phyloP scores from a whole-genome alignment of 1,139 yeast species.

The Kodamaea sp. region DNA sequence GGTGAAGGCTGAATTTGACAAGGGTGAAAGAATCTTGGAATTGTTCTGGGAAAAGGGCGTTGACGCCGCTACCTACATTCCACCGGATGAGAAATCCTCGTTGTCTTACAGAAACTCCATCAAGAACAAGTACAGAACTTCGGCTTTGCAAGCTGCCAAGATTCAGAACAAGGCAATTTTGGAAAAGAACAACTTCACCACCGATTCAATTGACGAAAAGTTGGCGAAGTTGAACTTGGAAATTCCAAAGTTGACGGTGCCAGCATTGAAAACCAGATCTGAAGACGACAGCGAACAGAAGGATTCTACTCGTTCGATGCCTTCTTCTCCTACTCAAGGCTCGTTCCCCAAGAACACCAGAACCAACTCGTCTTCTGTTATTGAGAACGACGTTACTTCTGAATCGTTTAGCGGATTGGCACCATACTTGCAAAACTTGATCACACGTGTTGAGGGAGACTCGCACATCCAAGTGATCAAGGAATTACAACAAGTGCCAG shows the following conservation, averaged over 20 bases:
- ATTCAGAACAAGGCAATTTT: conserved; percentile 41
- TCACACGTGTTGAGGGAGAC: conserved; percentile 62
- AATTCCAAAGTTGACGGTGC: conserved; percentile 53
- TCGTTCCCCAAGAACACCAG: conserved; percentile 26
- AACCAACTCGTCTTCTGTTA: conserved; percentile 26
- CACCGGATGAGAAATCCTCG: conserved; percentile 81
- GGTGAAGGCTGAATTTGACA: conserved; percentile 89
- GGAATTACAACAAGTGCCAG: conserved; percentile 78
- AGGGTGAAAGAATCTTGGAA: conserved; percentile 65
- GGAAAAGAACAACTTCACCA: conserved; percentile 32
- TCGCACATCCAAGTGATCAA: conserved; percentile 73
- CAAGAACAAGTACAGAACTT: conserved; percentile 74
- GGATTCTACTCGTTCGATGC: conserved; percentile 26
- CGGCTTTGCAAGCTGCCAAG: conserved; percentile 70
- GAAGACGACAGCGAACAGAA: conserved; percentile 7
- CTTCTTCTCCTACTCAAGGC: conserved; percentile 29
- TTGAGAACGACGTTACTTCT: conserved; percentile 16
- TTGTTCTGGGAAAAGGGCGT: conserved; percentile 90
- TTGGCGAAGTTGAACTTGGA: conserved; percentile 51
- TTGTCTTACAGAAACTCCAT: conserved; percentile 76
- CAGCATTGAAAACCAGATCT: conserved; percentile 21
- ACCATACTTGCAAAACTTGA: conserved; percentile 57
- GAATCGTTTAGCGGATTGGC: conserved; percentile 41
- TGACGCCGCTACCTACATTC: conserved; percentile 88
- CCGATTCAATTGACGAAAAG: conserved; percentile 47